Evolutionary conservation across 2,329 filamentous ascomycete genomes (phyloP).

Genomic region (Chaetothyriales sp.): DNA sequence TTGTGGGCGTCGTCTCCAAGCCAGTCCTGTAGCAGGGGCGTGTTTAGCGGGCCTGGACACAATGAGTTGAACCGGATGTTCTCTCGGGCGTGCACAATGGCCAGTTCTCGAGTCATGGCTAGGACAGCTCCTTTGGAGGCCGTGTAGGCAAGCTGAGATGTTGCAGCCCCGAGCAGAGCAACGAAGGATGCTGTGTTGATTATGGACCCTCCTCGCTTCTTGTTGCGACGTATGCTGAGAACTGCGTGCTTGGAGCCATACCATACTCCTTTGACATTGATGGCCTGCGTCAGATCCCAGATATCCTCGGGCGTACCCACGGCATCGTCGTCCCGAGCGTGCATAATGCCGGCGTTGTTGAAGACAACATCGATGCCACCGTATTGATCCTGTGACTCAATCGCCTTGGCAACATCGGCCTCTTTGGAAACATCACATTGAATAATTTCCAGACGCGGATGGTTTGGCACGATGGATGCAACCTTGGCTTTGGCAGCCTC

Average conservation of each 20-base stretch:
- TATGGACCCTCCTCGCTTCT: constrained; percentile 54
- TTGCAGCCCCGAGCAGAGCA: constrained; percentile 16
- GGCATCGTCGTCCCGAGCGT: constrained; percentile 64
- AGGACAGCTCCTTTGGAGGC: constrained; percentile 86
- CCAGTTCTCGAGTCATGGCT: constrained; percentile 75
- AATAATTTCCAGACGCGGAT: constrained; percentile 26
- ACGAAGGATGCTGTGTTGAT: constrained; percentile 18
- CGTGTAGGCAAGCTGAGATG: constrained; percentile 52
- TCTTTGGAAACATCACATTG: constrained; percentile 82
- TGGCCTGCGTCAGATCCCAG: constrained; percentile 84
- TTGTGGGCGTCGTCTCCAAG: constrained; percentile 74
- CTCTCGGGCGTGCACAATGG: constrained; percentile 77
- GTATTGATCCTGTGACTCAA: constrained; percentile 64
- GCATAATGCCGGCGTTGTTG: constrained; percentile 98
- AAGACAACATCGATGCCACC: constrained; percentile 84
- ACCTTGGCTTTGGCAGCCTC: constrained; percentile 63
- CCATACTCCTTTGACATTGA: constrained; percentile 99
- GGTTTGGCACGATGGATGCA: constrained; percentile 51
- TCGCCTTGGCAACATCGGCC: constrained; percentile 55
- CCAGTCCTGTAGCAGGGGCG: constrained; percentile 83
- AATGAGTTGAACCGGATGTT: constrained; percentile 77
- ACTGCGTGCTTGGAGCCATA: constrained; percentile 87
- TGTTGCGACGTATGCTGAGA: constrained; percentile 60
- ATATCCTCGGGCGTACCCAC: constrained; percentile 74
- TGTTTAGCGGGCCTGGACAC: constrained; percentile 85